Evolutionary conservation across 305 asterid genomes (phyloP).

Genomic region (Coffea humblotiana): DNA sequence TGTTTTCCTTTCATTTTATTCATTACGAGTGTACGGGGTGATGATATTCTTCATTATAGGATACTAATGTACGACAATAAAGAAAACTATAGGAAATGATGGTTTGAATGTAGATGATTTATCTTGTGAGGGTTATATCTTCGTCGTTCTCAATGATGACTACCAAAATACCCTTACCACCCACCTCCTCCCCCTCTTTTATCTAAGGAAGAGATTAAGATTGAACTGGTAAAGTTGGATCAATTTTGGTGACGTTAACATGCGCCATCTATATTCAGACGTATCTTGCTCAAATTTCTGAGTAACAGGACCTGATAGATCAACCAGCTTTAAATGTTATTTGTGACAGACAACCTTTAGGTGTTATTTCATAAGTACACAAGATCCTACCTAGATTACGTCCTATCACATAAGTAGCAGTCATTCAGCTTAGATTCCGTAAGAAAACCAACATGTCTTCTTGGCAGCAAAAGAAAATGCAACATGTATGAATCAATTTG

Average conservation of each 20-base stretch:
- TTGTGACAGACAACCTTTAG: background rate
- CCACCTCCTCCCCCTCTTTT: background rate
- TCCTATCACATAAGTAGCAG: background rate
- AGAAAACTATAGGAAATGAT: conserved; percentile 19
- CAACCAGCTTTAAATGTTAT: background rate
- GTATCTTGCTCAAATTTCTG: background rate
- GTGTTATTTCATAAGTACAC: background rate
- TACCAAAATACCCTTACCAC: background rate
- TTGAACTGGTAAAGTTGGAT: background rate
- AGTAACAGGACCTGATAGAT: background rate
- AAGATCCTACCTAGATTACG: background rate
- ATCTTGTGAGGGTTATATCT: background rate
- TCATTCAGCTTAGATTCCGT: too few relatives aligned
- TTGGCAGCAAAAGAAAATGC: too few relatives aligned
- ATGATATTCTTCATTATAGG: conserved; percentile 15
- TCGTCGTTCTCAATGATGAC: background rate
- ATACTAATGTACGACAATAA: conserved; percentile 27
- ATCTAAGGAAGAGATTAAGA: background rate
- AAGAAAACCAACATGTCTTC: too few relatives aligned
- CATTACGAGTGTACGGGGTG: conserved; percentile 17
- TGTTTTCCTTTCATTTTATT: conserved; percentile 8
- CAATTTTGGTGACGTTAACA: background rate
- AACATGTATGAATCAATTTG: too few relatives aligned
- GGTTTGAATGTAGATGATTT: conserved; percentile 24
- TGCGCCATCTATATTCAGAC: background rate